Percentiles rank a stretch among this genome's conserved stretches.
phyloP scores from a whole-genome alignment of 2,329 filamentous ascomycete genomes.

The Triangularia setosa region DNA sequence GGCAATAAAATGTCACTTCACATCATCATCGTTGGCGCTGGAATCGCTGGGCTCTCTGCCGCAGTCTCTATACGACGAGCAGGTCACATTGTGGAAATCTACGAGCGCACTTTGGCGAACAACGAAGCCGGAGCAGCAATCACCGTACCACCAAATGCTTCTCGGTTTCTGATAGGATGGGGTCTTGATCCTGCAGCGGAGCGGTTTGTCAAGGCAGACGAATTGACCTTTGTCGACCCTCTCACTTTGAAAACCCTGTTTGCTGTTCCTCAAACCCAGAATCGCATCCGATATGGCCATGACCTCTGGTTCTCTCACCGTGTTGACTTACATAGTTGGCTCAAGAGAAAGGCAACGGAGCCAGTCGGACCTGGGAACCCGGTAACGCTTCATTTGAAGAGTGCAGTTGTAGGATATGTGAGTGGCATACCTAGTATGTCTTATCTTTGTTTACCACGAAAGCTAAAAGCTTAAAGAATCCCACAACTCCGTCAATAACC shows the following conservation, averaged over 20 bases:
- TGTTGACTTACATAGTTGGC: conserved; percentile 38
- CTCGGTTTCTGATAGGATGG: conserved; percentile 31
- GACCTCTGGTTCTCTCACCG: conserved; percentile 32
- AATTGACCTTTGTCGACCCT: conserved; percentile 5
- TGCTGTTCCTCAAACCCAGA: conserved; percentile 2
- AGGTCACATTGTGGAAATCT: conserved; percentile 23
- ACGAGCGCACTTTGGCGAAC: conserved; percentile 24
- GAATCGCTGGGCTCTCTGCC: conserved; percentile 29
- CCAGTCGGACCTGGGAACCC: conserved; percentile 26
- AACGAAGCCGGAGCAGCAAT: conserved; percentile 41
- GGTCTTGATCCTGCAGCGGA: conserved; percentile 30
- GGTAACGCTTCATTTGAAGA: conserved; percentile 24
- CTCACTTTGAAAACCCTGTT: background rate
- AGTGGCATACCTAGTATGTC: too few relatives aligned
- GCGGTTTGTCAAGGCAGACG: conserved; percentile 20
- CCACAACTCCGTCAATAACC: conserved; percentile 27
- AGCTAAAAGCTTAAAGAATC: conserved; percentile 21
- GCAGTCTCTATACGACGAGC: conserved; percentile 26
- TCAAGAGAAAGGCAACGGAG: conserved; percentile 33
- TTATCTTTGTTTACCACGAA: conserved; percentile 6
- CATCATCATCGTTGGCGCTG: conserved; percentile 27
- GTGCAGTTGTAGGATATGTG: conserved; percentile 29
- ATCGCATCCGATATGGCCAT: background rate
- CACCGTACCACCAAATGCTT: conserved; percentile 35
- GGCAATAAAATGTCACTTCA: background rate